Percentiles rank a stretch among this genome's conserved stretches.
These are phyloP conservation scores for Chlorella vulgaris DNA, from an alignment of 139 green algal species.

Conservation along the genomic window DNA sequence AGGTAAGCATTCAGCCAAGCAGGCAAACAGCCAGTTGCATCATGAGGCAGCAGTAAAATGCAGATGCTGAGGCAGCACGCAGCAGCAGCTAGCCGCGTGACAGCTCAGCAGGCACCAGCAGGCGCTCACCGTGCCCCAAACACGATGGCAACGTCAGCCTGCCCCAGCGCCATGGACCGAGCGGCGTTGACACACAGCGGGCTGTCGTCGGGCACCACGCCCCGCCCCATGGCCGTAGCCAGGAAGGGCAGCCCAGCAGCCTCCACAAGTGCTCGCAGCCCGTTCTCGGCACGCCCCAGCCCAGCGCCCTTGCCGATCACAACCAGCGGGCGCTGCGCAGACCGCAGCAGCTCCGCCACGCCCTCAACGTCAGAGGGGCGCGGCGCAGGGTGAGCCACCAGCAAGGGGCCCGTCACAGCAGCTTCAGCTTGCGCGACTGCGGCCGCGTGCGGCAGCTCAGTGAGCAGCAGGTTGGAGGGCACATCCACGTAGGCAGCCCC, in stretches of 20 bases:
- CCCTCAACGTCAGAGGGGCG: conserved; percentile 18
- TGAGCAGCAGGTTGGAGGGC: conserved; percentile 73
- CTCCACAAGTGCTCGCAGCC: conserved; percentile 58
- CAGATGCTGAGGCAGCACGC: not conserved
- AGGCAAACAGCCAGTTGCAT: too few species aligned
- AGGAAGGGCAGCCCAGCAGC: conserved; percentile 69
- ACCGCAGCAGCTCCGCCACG: conserved; percentile 44
- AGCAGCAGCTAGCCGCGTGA: not conserved
- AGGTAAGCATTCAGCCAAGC: too few species aligned
- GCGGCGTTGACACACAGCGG: conserved; percentile 65
- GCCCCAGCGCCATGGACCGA: conserved; percentile 61
- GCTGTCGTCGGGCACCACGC: conserved; percentile 73
- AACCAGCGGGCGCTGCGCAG: conserved; percentile 65
- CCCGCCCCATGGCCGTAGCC: conserved; percentile 78
- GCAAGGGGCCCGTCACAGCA: not conserved
- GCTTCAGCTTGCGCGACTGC: not conserved
- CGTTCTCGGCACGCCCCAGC: conserved; percentile 46
- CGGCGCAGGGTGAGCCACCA: not conserved
- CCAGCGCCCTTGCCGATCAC: conserved; percentile 80
- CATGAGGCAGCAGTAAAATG: too few species aligned
- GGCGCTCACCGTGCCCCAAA: conserved; percentile 58
- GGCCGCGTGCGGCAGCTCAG: not conserved
- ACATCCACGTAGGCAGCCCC: conserved; percentile 80
- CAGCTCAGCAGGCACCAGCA: not conserved
- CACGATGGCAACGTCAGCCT: conserved; percentile 76